phyloP scores from a whole-genome alignment of 345 rosid genomes.

The Anacardium occidentale region DNA sequence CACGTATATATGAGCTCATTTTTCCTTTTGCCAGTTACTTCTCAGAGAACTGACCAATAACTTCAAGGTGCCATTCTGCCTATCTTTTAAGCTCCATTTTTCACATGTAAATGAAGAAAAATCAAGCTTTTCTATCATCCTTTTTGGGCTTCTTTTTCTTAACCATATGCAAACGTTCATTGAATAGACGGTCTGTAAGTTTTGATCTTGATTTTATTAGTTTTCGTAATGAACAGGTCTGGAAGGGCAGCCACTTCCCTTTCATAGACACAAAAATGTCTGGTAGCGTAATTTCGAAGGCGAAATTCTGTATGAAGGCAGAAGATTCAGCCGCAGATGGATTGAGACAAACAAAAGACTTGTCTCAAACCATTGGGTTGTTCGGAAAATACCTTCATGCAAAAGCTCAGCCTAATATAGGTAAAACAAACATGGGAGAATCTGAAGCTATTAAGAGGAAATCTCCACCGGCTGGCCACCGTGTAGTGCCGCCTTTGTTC shows the following conservation, averaged over 20 bases:
- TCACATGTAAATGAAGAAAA: background rate
- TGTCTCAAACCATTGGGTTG: slow-evolving; percentile 17
- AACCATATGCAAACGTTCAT: too few species aligned
- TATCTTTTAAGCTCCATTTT: background rate
- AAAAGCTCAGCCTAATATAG: background rate
- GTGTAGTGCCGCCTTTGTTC: background rate
- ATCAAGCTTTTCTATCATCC: background rate
- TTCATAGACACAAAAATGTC: background rate
- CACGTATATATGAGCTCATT: background rate
- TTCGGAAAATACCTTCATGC: slow-evolving; percentile 21
- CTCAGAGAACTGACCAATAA: background rate
- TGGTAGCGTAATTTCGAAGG: background rate
- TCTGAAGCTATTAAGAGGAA: background rate
- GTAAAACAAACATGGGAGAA: slow-evolving; percentile 20
- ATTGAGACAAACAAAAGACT: background rate
- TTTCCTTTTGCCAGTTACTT: background rate
- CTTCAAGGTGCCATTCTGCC: background rate
- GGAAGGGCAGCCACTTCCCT: background rate
- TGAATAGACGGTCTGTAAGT: background rate
- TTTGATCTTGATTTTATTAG: background rate
- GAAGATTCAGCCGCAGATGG: background rate
- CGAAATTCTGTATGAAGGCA: background rate
- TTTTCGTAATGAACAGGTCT: background rate
- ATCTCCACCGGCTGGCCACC: background rate
- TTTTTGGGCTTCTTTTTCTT: too few species aligned